Evolutionary conservation across 1,139 yeast species (phyloP).

Genomic region (Torulaspora pretoriensis): DNA sequence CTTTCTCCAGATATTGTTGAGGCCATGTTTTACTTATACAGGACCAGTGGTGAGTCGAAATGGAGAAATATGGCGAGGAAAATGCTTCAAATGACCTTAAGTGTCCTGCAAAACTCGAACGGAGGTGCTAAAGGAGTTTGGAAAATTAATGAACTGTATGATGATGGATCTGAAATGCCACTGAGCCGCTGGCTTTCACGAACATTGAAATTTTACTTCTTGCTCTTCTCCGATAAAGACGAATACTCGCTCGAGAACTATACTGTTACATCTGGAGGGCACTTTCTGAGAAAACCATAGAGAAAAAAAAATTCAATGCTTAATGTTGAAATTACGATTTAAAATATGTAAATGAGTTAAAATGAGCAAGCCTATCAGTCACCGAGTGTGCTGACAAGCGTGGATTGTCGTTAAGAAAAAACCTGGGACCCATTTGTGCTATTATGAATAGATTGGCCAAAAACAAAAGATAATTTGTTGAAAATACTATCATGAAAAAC

Average conservation of each 20-base stretch:
- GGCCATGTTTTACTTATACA: slow-evolving; percentile 66
- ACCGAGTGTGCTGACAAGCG: slow-evolving; percentile 1
- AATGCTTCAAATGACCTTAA: slow-evolving; percentile 55
- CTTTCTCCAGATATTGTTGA: slow-evolving; percentile 77
- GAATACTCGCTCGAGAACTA: slow-evolving; percentile 61
- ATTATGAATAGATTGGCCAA: slow-evolving; percentile 3
- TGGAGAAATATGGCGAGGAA: slow-evolving; percentile 61
- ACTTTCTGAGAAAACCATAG: slow-evolving; percentile 50
- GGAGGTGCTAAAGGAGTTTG: slow-evolving; percentile 42
- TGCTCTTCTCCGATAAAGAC: slow-evolving; percentile 60
- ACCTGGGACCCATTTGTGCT: slow-evolving; percentile 9
- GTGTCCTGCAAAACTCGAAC: slow-evolving; percentile 52
- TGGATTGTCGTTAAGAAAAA: slow-evolving; percentile 4
- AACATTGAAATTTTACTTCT: slow-evolving; percentile 68
- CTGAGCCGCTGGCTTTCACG: slow-evolving; percentile 73
- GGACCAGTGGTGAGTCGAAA: slow-evolving; percentile 65
- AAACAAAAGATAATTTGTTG: slow-evolving; percentile 14
- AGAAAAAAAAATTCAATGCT: slow-evolving; percentile 1
- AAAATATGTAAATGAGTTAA: slow-evolving; percentile 7
- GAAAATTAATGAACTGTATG: slow-evolving; percentile 31
- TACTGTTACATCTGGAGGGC: slow-evolving; percentile 78
- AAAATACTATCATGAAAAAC: slow-evolving; percentile 14
- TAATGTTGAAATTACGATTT: slow-evolving; percentile 16
- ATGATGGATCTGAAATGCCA: slow-evolving; percentile 47
- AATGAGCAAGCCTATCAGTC: slow-evolving; percentile 5